Evolutionary conservation across 139 green algal genomes (phyloP), one percentile per base, ranked within the genome.

Genomic region (Pycnococcus provasolii): DNA sequence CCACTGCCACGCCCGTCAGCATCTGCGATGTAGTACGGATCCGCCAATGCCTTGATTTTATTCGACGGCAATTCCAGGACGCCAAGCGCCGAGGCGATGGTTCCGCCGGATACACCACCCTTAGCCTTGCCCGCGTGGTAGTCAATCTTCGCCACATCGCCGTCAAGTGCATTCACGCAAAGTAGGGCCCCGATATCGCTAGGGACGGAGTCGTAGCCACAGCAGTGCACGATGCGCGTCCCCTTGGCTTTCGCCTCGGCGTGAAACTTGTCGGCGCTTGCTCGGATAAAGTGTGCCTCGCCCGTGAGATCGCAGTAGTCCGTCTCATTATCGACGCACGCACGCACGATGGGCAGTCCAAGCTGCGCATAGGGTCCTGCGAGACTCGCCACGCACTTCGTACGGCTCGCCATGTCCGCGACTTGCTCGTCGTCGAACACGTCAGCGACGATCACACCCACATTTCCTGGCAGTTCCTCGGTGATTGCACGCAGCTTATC

Each of bases 241-340:
- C 73, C 73, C 60, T 86, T 86, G 2, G 44, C 26, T 3, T 53
- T 58, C 1, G 87, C 90, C 42, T 70, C 60, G 2, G 81, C 73
- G 65, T 90, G 73, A 62, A 89, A 75, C 39, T 66, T 47, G n/a
- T 50, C 42, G 44, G 67, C 63, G 45, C 64, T 73, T 8, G 2
- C 7, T 2, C 77, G 54, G 5, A 94, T 85, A 42, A 82, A 82
- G 41, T 70, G 58, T 2, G 39, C 2, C 63, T 63, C 47, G 82
- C 88, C 88, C 51, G 89, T 95, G 57, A 96, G 88, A 72, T 97
- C 91, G 8, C 78, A 79, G 71, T 95, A 96, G 73, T 96, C 82
- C 5, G 81, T 87, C 45, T 77, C 73, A 7, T 73, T 53, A 13
- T 75, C 50, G 51, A 96, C 77, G 43, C 84, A 85, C 37, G 87